These are phyloP conservation scores for Fraxinus anomala DNA, from an alignment of 257 asterid genomes.

Conservation along the genomic window DNA sequence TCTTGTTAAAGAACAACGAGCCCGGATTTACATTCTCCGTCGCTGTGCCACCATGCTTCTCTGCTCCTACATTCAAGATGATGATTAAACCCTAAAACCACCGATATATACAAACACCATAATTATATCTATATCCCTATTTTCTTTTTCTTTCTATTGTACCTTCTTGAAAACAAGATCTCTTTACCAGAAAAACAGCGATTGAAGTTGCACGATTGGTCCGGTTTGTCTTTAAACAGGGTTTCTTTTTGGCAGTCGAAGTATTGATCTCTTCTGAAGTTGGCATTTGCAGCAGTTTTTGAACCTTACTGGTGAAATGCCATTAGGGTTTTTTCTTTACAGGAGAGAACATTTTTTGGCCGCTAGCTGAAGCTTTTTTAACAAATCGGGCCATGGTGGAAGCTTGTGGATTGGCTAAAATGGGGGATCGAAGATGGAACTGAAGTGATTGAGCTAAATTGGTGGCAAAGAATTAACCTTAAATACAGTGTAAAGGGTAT, in stretches of 20 bases:
- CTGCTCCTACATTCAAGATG: conserved; percentile 78
- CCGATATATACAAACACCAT: not conserved
- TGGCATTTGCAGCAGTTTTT: conserved; percentile 28
- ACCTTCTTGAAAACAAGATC: not conserved
- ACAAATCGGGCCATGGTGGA: not conserved
- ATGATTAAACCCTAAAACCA: conserved; percentile 38
- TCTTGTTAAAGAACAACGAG: conserved; percentile 73
- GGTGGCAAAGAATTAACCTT: not conserved
- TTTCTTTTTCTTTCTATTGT: not conserved
- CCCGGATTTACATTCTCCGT: conserved; percentile 74
- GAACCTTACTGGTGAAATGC: conserved; percentile 33
- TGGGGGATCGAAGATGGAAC: not conserved
- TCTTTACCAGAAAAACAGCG: not conserved
- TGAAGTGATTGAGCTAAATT: not conserved
- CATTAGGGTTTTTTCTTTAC: conserved; percentile 26
- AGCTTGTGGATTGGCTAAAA: not conserved
- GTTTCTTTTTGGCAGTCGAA: conserved; percentile 2
- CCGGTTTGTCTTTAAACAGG: not conserved
- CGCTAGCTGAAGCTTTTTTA: conserved; percentile 22
- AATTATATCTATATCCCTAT: not conserved
- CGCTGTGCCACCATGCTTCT: conserved; percentile 87
- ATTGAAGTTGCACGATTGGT: no score
- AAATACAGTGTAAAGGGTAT: not conserved
- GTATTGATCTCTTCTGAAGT: conserved; percentile 1
- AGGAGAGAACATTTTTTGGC: conserved; percentile 11